Base-by-base conservation (phyloP, 1,284 basidiomycete species). In the Puccinia horiana region DNA sequence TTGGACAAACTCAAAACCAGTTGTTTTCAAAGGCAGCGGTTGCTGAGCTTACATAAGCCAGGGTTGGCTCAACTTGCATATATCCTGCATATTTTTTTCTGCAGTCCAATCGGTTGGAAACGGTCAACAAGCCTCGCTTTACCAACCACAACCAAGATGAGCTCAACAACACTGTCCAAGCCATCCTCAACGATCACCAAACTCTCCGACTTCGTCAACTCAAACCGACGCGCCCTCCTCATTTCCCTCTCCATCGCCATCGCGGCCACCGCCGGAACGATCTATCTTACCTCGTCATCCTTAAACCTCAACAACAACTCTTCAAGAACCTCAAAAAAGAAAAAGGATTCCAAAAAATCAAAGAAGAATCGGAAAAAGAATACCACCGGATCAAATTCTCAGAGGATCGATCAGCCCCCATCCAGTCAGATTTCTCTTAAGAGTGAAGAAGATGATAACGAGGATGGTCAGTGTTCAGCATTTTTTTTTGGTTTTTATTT, bases 181-280 rank as follows among this genome's bases (percentile, higher is more conserved):
- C 49, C 61, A 63, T 37, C 61, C 6, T 29, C 61, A 63, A 8
- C 61, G 32, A 37, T 69, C 40, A 69, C n/a, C 65, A 76, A 29
- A 16, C 74, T 81, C 23, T 44, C 52, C 54, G 56, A 73, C 16
- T 58, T 72, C 9, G 37, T 81, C 52, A 56, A 73, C 37, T 37
- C 69, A 16, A 67, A 81, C 40, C 23, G 69, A 37, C 65, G 54
- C 52, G 54, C 69, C 0, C 54, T 81, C 11, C 54, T 81, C 29
- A 81, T 81, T 56, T 63, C 78, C 5, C n/a, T 81, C 35, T 61
- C 78, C 40, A 73, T 81, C 35, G 78, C 78, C n/a, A 63, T 81
- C 65, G 69, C 78, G 5, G 52, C 67, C 35, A 56, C 78, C 20
- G 78, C 78, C 16, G 78, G 78, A 44, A 81, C 78, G 12, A 81